phyloP scores from a whole-genome alignment of 495 filamentous ascomycete genomes.

The Thozetella sp. region DNA sequence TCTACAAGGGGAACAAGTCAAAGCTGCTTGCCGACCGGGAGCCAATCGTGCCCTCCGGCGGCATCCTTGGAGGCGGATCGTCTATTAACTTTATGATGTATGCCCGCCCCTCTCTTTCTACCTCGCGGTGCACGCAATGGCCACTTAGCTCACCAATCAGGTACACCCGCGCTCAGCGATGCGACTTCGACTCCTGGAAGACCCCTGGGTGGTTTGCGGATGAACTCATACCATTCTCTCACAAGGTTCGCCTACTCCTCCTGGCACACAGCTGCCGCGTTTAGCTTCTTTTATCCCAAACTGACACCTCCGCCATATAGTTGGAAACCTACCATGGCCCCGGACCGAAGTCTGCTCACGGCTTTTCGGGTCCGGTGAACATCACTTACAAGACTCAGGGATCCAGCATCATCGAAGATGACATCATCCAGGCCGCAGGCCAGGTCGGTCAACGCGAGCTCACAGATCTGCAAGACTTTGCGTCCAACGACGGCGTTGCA shows the following conservation, averaged over 20 bases:
- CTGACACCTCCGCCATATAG: constrained; percentile 14
- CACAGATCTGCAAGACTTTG: constrained; percentile 43
- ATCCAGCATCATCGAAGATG: constrained; percentile 27
- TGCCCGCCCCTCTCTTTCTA: background rate
- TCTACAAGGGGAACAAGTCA: constrained; percentile 30
- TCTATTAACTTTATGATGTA: constrained; percentile 63
- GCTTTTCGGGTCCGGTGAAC: constrained; percentile 49
- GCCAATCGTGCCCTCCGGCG: constrained; percentile 52
- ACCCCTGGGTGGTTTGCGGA: constrained; percentile 53
- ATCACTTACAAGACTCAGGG: constrained; percentile 42
- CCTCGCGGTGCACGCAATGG: background rate
- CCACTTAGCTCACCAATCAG: background rate
- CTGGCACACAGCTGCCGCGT: background rate
- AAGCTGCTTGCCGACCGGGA: constrained; percentile 46
- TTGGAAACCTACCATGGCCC: constrained; percentile 50
- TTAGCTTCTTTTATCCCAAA: constrained; percentile 23
- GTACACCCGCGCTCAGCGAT: constrained; percentile 33
- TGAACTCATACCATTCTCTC: constrained; percentile 51
- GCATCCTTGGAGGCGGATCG: constrained; percentile 59
- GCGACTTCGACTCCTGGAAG: constrained; percentile 57
- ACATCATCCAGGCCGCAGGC: constrained; percentile 41
- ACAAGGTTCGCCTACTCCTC: constrained; percentile 39
- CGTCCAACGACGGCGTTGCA: constrained; percentile 34
- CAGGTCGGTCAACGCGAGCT: constrained; percentile 43
- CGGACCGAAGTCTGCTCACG: constrained; percentile 35